These are phyloP conservation scores for Lachancea cidri DNA, from an alignment of 805 yeast species.

Conservation along the genomic window DNA sequence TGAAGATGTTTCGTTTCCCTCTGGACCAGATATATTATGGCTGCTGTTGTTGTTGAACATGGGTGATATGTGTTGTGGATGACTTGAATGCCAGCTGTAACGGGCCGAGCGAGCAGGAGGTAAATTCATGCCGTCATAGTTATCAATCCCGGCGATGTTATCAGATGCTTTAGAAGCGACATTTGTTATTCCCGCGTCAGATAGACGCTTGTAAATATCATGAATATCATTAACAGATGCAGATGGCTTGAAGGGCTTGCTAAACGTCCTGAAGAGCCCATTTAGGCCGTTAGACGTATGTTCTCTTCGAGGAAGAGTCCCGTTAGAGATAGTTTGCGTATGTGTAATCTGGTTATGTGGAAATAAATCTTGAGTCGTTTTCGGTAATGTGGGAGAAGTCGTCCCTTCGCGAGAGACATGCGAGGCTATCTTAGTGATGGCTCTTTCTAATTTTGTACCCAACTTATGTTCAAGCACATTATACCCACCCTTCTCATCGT, in stretches of 20 bases:
- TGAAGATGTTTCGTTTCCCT: no score
- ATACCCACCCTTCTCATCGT: slow-evolving; percentile 23
- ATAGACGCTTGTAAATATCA: slow-evolving; percentile 32
- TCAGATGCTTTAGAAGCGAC: slow-evolving; percentile 41
- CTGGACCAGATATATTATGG: no score
- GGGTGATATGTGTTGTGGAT: not conserved
- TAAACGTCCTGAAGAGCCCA: slow-evolving; percentile 16
- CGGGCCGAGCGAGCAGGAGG: slow-evolving; percentile 7
- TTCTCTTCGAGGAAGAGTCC: not conserved
- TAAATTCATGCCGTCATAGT: slow-evolving; percentile 18
- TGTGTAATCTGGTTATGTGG: slow-evolving; percentile 13
- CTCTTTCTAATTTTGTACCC: slow-evolving; percentile 33
- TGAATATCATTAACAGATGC: slow-evolving; percentile 20
- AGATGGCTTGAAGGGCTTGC: slow-evolving; percentile 15
- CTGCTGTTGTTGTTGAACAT: not conserved
- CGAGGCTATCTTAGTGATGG: slow-evolving; percentile 21
- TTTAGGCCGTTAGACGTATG: not conserved
- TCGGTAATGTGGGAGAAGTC: slow-evolving; percentile 12
- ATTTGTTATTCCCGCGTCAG: slow-evolving; percentile 36
- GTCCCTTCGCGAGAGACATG: slow-evolving; percentile 6
- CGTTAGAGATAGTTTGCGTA: slow-evolving; percentile 1
- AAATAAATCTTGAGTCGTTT: slow-evolving; percentile 25
- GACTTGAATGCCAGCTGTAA: not conserved
- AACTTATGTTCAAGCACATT: slow-evolving; percentile 33
- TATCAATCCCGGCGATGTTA: slow-evolving; percentile 43